A percentile compares a stretch with the other conserved stretches of the same genome.
phyloP scores from a whole-genome alignment of 1,139 yeast species.

The Blastobotrys apis region DNA sequence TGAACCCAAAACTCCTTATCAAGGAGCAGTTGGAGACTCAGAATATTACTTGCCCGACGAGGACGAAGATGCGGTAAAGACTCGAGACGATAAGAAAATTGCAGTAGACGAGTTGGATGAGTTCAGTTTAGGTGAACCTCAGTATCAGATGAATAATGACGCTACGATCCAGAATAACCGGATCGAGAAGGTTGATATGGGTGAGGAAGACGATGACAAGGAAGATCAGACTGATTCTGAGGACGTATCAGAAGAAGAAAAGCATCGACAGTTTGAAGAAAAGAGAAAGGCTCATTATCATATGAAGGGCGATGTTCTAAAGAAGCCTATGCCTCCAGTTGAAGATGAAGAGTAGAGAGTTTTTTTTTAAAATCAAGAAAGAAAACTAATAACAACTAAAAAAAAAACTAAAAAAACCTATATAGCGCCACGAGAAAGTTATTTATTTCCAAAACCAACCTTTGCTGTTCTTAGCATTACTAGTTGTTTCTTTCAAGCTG shows the following conservation, averaged over 20 bases:
- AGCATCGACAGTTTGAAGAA: slow-evolving; percentile 66
- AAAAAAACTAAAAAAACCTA: background rate
- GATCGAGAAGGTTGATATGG: slow-evolving; percentile 32
- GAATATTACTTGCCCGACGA: slow-evolving; percentile 78
- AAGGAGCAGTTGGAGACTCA: slow-evolving; percentile 83
- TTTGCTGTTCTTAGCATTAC: slow-evolving; percentile 8
- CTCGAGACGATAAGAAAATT: slow-evolving; percentile 35
- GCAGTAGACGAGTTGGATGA: slow-evolving; percentile 43
- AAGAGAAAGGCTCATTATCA: slow-evolving; percentile 75
- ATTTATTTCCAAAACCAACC: slow-evolving; percentile 33
- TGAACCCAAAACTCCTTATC: slow-evolving; percentile 97
- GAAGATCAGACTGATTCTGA: slow-evolving; percentile 40
- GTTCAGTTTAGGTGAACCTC: slow-evolving; percentile 54
- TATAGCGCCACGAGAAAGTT: background rate
- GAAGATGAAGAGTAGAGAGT: slow-evolving; percentile 24
- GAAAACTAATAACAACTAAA: background rate
- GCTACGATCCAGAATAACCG: slow-evolving; percentile 28
- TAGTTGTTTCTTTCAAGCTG: slow-evolving; percentile 32
- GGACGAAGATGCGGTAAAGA: slow-evolving; percentile 46
- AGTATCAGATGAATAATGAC: slow-evolving; percentile 18
- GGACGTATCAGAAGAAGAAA: slow-evolving; percentile 52
- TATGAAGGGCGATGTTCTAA: slow-evolving; percentile 51
- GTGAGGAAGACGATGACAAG: slow-evolving; percentile 36
- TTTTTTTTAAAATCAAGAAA: slow-evolving; percentile 22
- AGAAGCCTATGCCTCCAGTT: slow-evolving; percentile 25